Conservation (phyloP, 139 green algal species). For the Micractinium sp. region DNA sequence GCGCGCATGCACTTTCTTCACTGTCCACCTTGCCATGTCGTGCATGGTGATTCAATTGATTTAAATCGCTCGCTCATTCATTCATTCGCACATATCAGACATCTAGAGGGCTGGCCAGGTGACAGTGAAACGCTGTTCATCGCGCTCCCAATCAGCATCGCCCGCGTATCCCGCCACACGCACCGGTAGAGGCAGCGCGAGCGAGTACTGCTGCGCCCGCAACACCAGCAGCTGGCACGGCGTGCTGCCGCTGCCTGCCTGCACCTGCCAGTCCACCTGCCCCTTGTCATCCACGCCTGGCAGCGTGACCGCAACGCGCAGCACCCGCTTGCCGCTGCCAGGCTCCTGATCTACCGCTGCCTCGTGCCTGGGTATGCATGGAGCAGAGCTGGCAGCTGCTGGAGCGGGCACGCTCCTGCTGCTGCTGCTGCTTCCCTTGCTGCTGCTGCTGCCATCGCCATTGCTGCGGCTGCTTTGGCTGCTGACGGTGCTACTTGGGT, state of each 20-base stretch:
- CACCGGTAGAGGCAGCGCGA: slow-evolving; percentile 27
- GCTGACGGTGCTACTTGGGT: too few species aligned
- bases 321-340: background rate
- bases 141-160: slow-evolving; percentile 45
- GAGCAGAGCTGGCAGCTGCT: background rate
- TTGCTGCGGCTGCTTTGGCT: too few species aligned
- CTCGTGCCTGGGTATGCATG: slow-evolving; percentile 10
- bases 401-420: background rate
- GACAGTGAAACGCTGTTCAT: slow-evolving; percentile 37
- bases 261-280: slow-evolving; percentile 7
- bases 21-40: too few species aligned
- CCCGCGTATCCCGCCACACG: background rate
- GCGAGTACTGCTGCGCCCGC: slow-evolving; percentile 6
- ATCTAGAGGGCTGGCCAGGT: slow-evolving; percentile 7
- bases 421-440: background rate
- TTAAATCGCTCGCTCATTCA: too few species aligned
- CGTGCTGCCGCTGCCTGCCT: background rate
- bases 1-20: too few species aligned
- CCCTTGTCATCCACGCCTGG: background rate
- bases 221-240: slow-evolving; percentile 6
- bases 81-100: too few species aligned
- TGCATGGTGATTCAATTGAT: too few species aligned
- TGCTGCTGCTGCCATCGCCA: background rate
- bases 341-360: background rate
- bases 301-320: slow-evolving; percentile 3